Percentiles rank a stretch among this genome's conserved stretches.
Conservation (phyloP, 129 eudicot species). For the Centaurea solstitialis region DNA sequence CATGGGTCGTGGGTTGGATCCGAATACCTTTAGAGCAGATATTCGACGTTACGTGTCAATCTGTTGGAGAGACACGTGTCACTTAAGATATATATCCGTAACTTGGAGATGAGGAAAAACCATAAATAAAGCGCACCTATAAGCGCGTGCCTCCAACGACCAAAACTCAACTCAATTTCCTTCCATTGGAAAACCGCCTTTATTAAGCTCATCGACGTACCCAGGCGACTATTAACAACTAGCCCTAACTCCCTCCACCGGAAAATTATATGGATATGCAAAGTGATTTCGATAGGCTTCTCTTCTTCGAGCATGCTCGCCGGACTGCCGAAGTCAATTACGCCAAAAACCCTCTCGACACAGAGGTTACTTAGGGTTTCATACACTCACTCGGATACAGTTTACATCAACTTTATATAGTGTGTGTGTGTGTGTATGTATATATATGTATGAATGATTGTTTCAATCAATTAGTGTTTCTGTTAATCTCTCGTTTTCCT, state of each 20-base stretch:
- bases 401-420: not conserved
- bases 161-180: not conserved
- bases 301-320: conserved; percentile 93
- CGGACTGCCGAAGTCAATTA: conserved; percentile 68
- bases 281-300: conserved; percentile 74
- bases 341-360: conserved; percentile 66
- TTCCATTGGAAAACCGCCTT: not conserved
- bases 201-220: not conserved
- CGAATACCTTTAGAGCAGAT: too few relatives aligned
- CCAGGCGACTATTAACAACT: not conserved
- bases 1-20: too few relatives aligned
- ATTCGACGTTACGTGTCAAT: too few relatives aligned
- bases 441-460: not conserved
- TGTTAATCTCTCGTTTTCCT: not conserved
- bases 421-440: too few relatives aligned
- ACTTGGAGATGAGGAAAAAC: not conserved
- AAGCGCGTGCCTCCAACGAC: not conserved
- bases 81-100: not conserved
- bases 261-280: conserved; percentile 50
- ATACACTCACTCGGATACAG: not conserved
- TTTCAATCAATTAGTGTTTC: not conserved
- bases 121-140: not conserved
- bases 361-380: conserved; percentile 52
- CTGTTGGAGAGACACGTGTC: not conserved
- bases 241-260: not conserved